Base-by-base conservation (phyloP, 345 rosid genomes). In the Odontarrhena argentea region DNA sequence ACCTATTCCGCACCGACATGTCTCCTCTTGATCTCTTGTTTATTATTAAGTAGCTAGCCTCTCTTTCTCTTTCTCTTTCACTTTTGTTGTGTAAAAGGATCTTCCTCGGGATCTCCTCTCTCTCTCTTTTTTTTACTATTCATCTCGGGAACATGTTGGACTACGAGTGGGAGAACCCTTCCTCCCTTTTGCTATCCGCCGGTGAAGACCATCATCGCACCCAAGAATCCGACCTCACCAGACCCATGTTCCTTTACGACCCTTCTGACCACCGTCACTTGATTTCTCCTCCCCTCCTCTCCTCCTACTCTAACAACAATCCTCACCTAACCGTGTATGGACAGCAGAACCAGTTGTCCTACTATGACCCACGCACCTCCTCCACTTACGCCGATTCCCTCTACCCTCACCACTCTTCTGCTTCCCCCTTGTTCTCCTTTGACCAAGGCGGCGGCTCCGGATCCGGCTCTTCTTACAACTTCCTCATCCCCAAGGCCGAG, bases 111-210 rank as follows among this genome's bases (percentile, higher is more conserved):
- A 74, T 74, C 72, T 63, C 68, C 58, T 26, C 11, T 38, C 42
- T 1, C 6, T 49, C 34, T 25, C 10, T 28, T 28, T 15, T 36
- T 10, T 0, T 43, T 32, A 8, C 28, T 36, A 2, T 41, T 49
- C 9, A 37, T 59, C 35, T 65, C 28, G 41, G 38, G 15, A 75
- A 70, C 71, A 91, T 91, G 97, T 47, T 88, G 84, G 97, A 84
- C 66, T 91, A 88, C 79, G 96, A 85, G 63, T 91, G 97, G 97
- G 94, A 84, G 38, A 86, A 85, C 75, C 80, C 89, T 2, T 73
- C 91, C 0, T 14, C 79, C 1, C 75, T 89, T 8, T 72, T 87
- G 41, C 48, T 88, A 9, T 67, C 87, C 6, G 63, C 46, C 2
- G 73, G 55, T 3, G 74, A 55, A 6, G 36, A 32, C 7, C 7